Conservation (phyloP, 1,284 basidiomycete species). For the Quambalaria eucalypti region DNA sequence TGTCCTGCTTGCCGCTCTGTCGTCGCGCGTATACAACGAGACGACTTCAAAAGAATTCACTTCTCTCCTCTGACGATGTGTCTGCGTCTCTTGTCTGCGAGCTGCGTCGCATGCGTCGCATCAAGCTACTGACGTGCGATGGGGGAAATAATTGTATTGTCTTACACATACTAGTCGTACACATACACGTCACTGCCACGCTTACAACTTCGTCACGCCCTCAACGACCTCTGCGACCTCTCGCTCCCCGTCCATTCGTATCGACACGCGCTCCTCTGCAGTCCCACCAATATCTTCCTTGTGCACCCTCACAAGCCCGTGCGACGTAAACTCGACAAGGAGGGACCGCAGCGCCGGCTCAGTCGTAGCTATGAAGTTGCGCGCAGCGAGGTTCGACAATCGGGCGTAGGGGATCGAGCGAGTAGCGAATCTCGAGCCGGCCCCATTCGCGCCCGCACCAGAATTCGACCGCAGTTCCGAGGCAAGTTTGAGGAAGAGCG, state of each 20-base stretch:
- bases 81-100: too few relatives aligned
- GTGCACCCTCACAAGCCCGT: constrained; percentile 15
- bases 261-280: background rate
- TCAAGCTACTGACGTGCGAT: too few relatives aligned
- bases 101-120: too few relatives aligned
- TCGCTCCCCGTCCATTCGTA: background rate
- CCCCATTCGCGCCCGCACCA: background rate
- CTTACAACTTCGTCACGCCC: background rate
- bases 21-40: too few relatives aligned
- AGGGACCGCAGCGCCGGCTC: constrained; percentile 21
- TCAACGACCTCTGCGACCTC: background rate
- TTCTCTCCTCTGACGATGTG: too few relatives aligned
- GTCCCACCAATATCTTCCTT: background rate
- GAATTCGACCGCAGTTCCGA: constrained; percentile 6
- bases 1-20: too few relatives aligned
- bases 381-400: constrained; percentile 17
- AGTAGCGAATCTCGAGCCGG: background rate
- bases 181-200: too few relatives aligned
- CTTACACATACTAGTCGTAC: too few relatives aligned
- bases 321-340: constrained; percentile 32
- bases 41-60: too few relatives aligned
- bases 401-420: constrained; percentile 14
- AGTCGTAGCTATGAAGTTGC: constrained; percentile 22
- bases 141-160: too few relatives aligned
- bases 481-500: constrained; percentile 25